Evolutionary conservation across 2,329 filamentous ascomycete genomes (phyloP).

Genomic region (Pleomassaria siparia): DNA sequence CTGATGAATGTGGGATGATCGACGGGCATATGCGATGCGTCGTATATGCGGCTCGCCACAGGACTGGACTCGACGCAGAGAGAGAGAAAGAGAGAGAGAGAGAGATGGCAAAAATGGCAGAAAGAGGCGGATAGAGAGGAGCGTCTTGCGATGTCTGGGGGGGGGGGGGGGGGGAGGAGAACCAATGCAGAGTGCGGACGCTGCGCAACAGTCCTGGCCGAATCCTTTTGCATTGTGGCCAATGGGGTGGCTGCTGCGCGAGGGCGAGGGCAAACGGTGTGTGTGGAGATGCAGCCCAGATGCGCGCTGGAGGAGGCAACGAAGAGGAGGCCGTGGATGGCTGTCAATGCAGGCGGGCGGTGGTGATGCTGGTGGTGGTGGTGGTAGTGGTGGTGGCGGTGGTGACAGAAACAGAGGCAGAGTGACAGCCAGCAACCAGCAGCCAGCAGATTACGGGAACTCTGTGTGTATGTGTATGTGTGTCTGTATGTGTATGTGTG

Average conservation of each 20-base stretch:
- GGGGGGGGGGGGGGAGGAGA: no score
- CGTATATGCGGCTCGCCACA: background rate
- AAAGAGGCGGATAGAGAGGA: background rate
- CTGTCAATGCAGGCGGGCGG: background rate
- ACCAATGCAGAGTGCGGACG: conserved; percentile 5
- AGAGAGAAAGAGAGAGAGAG: no score
- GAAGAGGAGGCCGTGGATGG: background rate
- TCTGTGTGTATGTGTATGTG: no score
- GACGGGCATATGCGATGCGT: conserved; percentile 1
- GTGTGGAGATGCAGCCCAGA: conserved; percentile 3
- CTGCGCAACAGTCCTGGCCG: conserved; percentile 13
- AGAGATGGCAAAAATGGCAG: no score
- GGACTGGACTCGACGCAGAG: no score
- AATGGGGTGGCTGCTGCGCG: conserved; percentile 2
- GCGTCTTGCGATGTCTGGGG: background rate
- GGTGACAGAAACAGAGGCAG: no score
- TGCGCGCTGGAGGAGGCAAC: conserved; percentile 2
- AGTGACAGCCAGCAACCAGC: no score
- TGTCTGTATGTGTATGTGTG: no score
- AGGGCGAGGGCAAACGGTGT: conserved; percentile 1
- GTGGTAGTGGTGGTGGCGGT: no score
- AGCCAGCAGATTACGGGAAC: no score
- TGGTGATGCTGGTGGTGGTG: conserved; percentile 1
- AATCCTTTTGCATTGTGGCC: conserved; percentile 4
- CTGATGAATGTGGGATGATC: background rate